Evolutionary conservation across 179 eudicot genomes (phyloP).

Genomic region (Pouteria campechiana): DNA sequence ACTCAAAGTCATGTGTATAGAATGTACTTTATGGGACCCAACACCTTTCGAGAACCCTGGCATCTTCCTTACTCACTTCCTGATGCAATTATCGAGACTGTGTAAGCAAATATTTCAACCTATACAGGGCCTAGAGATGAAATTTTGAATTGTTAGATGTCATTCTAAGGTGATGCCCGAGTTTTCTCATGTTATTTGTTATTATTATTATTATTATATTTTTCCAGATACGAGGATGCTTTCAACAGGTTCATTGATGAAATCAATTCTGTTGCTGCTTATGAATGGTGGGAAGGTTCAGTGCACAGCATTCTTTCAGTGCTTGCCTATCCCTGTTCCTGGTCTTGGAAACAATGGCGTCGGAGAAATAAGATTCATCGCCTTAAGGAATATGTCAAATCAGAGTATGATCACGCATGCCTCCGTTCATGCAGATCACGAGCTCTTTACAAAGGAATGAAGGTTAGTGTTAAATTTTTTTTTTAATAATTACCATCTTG

Average conservation of each 20-base stretch:
- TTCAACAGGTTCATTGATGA: conserved; percentile 79
- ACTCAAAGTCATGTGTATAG: conserved; percentile 76
- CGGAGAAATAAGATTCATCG: conserved; percentile 65
- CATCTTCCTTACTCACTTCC: conserved; percentile 93
- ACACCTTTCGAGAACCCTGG: conserved; percentile 92
- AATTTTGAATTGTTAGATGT: background rate
- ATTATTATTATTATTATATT: no score
- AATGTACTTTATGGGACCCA: conserved; percentile 87
- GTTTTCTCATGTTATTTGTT: no score
- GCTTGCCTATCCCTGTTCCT: conserved; percentile 88
- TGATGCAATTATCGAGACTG: conserved; percentile 60
- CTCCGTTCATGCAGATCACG: conserved; percentile 82
- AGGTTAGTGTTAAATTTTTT: conserved; percentile 32
- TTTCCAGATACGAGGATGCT: conserved; percentile 86
- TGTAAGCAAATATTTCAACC: conserved; percentile 36
- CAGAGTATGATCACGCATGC: conserved; percentile 86
- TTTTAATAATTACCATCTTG: no score
- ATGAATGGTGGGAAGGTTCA: conserved; percentile 97
- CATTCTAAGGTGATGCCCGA: background rate
- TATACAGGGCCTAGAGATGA: background rate
- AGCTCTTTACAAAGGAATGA: conserved; percentile 90
- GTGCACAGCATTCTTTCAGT: conserved; percentile 70
- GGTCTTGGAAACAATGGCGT: conserved; percentile 97
- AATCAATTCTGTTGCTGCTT: conserved; percentile 78
- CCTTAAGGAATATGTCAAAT: conserved; percentile 80